These are phyloP conservation scores for Artemisia argyi DNA, from an alignment of 129 eudicot species.

Conservation along the genomic window DNA sequence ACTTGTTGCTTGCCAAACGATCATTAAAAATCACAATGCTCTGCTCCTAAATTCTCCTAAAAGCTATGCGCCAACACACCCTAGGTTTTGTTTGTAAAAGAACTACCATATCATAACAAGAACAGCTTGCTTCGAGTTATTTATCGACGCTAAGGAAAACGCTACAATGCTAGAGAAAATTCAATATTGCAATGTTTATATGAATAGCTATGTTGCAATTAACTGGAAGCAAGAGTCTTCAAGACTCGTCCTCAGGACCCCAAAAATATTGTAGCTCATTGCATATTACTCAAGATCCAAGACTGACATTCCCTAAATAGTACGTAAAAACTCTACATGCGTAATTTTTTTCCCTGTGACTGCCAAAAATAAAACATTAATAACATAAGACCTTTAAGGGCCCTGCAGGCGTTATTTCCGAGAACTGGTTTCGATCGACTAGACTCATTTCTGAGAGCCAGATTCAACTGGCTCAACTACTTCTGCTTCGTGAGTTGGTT, in stretches of 20 bases:
- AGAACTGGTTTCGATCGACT: constrained; percentile 20
- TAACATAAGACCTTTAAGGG: not conserved
- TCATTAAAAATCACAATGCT: too few species aligned
- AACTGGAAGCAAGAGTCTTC: not conserved
- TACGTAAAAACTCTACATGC: constrained; percentile 10
- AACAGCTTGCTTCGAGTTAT: too few species aligned
- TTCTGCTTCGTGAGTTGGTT: constrained; percentile 61
- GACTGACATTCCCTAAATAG: not conserved
- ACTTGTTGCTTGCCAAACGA: too few species aligned
- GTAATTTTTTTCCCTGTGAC: not conserved
- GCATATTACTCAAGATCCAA: constrained; percentile 18
- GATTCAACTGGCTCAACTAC: constrained; percentile 59
- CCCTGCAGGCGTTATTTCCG: constrained; percentile 32
- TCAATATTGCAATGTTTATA: too few species aligned
- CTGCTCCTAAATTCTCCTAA: too few species aligned
- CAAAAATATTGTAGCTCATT: constrained; percentile 6
- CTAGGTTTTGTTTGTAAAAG: too few species aligned
- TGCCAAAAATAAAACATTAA: constrained; percentile 4
- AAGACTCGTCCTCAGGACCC: not conserved
- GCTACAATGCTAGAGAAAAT: too few species aligned
- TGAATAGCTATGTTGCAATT: not conserved
- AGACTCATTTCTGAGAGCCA: constrained; percentile 58
- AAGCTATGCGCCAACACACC: too few species aligned
- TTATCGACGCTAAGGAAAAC: too few species aligned
- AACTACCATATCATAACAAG: too few species aligned